Base-by-base conservation (phyloP, 2,329 filamentous ascomycete genomes). In the Cladosporium sp. region DNA sequence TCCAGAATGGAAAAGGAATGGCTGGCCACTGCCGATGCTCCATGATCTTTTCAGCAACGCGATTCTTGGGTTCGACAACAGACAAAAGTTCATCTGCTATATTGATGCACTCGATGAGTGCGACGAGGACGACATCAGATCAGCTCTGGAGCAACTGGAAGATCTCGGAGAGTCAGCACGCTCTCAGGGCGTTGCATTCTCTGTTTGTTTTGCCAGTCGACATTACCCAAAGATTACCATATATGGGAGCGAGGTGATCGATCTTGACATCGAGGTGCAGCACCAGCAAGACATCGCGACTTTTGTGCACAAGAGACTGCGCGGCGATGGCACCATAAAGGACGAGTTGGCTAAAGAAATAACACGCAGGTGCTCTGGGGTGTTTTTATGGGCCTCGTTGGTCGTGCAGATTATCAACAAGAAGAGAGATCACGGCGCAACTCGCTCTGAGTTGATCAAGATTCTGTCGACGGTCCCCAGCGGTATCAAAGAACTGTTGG, bases 41-140 rank as follows among this genome's bases (percentile, higher is more conserved):
- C 18, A 3, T 19, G 20, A n/a, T n/a, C 9, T 38, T 4, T 47
- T 38, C 16, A 12, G 19, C 18, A n/a, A 35, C 18, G 35, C 25
- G 18, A 4, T 27, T 38, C 43, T 38, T n/a, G 9, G 13, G 11
- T 12, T 22, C 8, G 22, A 27, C 9, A 15, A 25, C 5, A 16
- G 4, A 20, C 19, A 16, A 7, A 43, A 48, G 1, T 41, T 74
- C 3, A 61, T 53, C 0, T 70, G 65, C 43, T 61, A 73, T 42
- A 61, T 76, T 33, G 73, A 75, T 57, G 73, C 73, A 4, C 64
- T 76, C 5, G 72, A 76, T 52, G 73, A 76, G 55, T 74, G 71
- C 54, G 57, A 69, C 6, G 67, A 71, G 49, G 49, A 63, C 11
- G 50, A 72, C 33, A 58, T 70, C 4, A 57, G 59, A 35, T 62